phyloP scores from a whole-genome alignment of 768 basidiomycete genomes.

The Dictyophora rubrovolvata region DNA sequence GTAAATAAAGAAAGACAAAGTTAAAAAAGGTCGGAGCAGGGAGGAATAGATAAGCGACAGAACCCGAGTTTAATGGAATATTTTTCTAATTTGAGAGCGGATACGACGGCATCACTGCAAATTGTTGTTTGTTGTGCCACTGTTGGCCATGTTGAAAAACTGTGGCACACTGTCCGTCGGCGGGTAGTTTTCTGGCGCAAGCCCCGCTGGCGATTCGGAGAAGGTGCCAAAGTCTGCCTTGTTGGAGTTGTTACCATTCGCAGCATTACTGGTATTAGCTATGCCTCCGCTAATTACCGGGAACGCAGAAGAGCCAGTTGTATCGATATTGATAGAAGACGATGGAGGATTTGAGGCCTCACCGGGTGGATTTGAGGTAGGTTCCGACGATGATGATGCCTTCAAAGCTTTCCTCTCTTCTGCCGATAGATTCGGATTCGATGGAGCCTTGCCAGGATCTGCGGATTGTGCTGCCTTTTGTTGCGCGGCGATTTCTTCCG shows the following conservation, averaged over 20 bases:
- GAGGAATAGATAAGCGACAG: neutral
- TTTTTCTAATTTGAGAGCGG: neutral
- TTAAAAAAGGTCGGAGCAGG: neutral
- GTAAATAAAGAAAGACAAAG: neutral
- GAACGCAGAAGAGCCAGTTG: slow-evolving; percentile 4
- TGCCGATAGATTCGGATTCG: slow-evolving; percentile 5
- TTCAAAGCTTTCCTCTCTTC: slow-evolving; percentile 9
- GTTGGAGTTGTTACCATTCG: neutral
- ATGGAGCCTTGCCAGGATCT: neutral
- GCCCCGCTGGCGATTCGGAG: neutral
- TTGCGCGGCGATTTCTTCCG: slow-evolving; percentile 86
- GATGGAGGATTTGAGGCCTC: neutral
- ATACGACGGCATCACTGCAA: neutral
- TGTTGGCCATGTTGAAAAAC: neutral
- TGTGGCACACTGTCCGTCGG: neutral
- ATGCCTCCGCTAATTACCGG: neutral
- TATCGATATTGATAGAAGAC: slow-evolving; percentile 16
- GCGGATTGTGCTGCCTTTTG: slow-evolving; percentile 24
- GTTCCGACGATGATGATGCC: slow-evolving; percentile 1
- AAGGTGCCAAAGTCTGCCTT: neutral
- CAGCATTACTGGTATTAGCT: neutral
- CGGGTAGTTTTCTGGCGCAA: neutral
- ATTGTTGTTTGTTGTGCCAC: neutral
- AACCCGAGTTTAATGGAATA: too few relatives aligned
- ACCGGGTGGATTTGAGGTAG: neutral